Evolutionary conservation across 805 yeast species (phyloP), one percentile per base, ranked within the genome.

Genomic region (Hanseniaspora singularis): DNA sequence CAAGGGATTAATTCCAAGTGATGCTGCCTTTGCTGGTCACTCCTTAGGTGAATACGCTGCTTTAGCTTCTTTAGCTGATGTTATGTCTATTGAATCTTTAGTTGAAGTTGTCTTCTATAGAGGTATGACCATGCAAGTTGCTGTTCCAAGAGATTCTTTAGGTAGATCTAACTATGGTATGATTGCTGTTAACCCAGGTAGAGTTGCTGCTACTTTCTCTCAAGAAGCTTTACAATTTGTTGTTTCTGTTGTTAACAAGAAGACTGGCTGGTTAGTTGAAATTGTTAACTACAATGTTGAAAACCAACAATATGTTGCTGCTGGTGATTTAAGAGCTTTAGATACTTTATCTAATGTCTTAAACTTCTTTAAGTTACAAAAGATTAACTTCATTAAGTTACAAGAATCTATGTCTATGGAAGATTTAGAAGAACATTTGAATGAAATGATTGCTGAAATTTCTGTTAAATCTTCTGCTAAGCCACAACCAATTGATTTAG

Each of bases 41-140:
- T 92, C 98, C 10, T 77, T 92, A 57, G 99, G 99, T 72, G 99
- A 92, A 68, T 92, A 92, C 66, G 92, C 96, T 55, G 97, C 99
- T 14, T 75, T 92, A 61, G 86, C 97, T 15, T 87, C 98, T 23
- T 73, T 92, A 59, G 98, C 96, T 46, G 95, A 92, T 64, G 96
- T 94, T 50, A 89, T 92, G 97, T 95, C 97, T 40, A 87, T 92
- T 57, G 98, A 92, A 70, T 82, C 94, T 5, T 73, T 89, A 56
- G 96, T 89, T 52, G 97, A 89, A 65, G 94, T 89, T 65, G 97
- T 89, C 46, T 92, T 92, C 76, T 94, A 92, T 76, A 81, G 99
- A 73, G 99, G 99, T 76, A 92, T 92, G 97, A 94, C 99, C 41
- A 92, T 92, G 99, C 98, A 92, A 72, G 98, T 92, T 54, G 98